These are phyloP conservation scores for Aspergillus conjunctus DNA, from an alignment of 495 filamentous ascomycete genomes.

Conservation along the genomic window DNA sequence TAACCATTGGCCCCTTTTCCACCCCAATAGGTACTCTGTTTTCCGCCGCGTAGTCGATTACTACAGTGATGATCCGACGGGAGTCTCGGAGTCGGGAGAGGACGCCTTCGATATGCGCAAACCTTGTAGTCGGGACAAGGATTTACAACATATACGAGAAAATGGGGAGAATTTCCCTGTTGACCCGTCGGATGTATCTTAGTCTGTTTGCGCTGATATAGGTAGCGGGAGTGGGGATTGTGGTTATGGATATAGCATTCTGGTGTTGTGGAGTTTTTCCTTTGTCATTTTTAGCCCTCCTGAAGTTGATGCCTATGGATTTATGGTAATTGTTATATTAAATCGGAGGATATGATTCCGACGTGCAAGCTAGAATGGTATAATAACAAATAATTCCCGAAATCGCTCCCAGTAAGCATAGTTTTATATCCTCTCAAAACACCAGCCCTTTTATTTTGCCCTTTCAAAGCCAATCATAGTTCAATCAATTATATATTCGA, in stretches of 20 bases:
- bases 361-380: too few species aligned
- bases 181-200: conserved; percentile 77
- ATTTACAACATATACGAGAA: conserved; percentile 72
- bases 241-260: conserved; percentile 12
- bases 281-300: conserved; percentile 8
- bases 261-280: conserved; percentile 20
- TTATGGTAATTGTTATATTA: too few species aligned
- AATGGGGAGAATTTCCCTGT: conserved; percentile 82
- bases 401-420: background rate
- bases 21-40: conserved; percentile 61
- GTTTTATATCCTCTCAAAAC: conserved; percentile 1
- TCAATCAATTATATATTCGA: too few species aligned
- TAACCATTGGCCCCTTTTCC: background rate
- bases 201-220: background rate
- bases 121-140: conserved; percentile 79
- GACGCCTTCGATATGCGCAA: conserved; percentile 98
- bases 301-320: too few species aligned
- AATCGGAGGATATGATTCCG: too few species aligned
- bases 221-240: too few species aligned
- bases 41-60: conserved; percentile 88
- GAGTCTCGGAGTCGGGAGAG: conserved; percentile 58
- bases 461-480: too few species aligned
- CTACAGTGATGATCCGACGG: conserved; percentile 78
- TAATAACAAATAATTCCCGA: background rate
- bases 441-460: too few species aligned